Base-by-base conservation (phyloP, 768 basidiomycete genomes). In the Lactarius hatsudake region DNA sequence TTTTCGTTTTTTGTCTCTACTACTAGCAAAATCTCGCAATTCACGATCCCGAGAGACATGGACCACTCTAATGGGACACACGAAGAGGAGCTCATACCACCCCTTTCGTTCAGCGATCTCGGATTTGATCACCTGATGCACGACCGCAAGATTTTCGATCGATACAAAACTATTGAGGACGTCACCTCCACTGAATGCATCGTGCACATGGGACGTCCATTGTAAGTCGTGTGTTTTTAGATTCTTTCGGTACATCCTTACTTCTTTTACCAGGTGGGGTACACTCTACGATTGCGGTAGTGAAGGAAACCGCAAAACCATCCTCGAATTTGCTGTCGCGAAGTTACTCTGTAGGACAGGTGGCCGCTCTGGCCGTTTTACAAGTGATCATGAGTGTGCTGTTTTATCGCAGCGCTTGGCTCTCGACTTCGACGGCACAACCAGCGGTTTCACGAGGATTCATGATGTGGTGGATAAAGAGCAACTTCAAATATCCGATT, bases 121-220 rank as follows among this genome's bases (percentile, higher is more conserved):
- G 53, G 51, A 1, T 62, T 62, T 42, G 61, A 62, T 38, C 51
- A 62, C 3, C 34, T 55, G 5, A 62, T 63, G 62, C 0, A 26
- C 5, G 5, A 26, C 17, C 51, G 28, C 38, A 63, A 32, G 20
- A 18, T 63, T 32, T 40, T 20, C 34, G 26, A 42, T 15, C 26
- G 30, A n/a, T 63, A 12, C 40, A 38, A n/a, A 54, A 54, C 62
- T 28, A 32, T 55, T 5, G n/a, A 63, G 3, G 23, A 55, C 5
- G 62, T 48, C n/a, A 23, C n/a, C 0, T n/a, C 45, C 10, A 12
- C n/a, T 0, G n/a, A 48, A 10, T 38, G 36, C 3, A 13, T 38
- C 36, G 10, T 38, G 12, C 13, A 38, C 36, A 13, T 38, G 62
- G 45, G 61, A 45, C 45, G 45, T 10, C 45, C 45, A 12, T 38